These are phyloP conservation scores for Piromyces finnis DNA, from an alignment of 192 early-diverging fungal genomes.

Conservation along the genomic window DNA sequence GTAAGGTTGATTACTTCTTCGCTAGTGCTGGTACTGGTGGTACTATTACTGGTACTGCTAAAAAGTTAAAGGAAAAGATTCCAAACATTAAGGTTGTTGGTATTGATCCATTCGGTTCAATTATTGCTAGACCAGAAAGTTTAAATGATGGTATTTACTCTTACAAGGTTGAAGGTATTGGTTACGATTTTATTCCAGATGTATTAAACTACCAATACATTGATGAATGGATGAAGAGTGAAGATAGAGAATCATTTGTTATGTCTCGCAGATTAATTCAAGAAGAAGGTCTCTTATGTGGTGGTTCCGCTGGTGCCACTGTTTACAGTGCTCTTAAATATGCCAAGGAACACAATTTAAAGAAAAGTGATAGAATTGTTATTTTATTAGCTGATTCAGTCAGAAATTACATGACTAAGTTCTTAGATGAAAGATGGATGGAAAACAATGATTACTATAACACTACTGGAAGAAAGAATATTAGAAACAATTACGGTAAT, in stretches of 20 bases:
- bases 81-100: constrained; percentile 76
- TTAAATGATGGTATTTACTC: constrained; percentile 51
- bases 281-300: constrained; percentile 90
- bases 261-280: constrained; percentile 91
- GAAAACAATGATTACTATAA: background rate
- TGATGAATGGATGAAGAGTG: constrained; percentile 92
- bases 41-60: constrained; percentile 86
- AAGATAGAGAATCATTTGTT: constrained; percentile 86
- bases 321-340: constrained; percentile 70
- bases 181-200: constrained; percentile 97
- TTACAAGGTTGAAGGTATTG: constrained; percentile 97
- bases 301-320: constrained; percentile 89
- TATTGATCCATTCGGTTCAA: constrained; percentile 87
- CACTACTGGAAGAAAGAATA: background rate
- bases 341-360: constrained; percentile 47
- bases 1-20: constrained; percentile 90
- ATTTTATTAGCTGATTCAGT: constrained; percentile 95
- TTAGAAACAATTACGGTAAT: background rate
- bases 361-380: constrained; percentile 75
- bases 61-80: constrained; percentile 86
- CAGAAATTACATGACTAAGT: constrained; percentile 99
- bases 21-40: constrained; percentile 93
- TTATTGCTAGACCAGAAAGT: constrained; percentile 71
- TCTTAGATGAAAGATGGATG: constrained; percentile 25
- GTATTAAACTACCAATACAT: constrained; percentile 67